Evolutionary conservation across 129 eudicot species (phyloP).

Genomic region (Tagetes erecta): DNA sequence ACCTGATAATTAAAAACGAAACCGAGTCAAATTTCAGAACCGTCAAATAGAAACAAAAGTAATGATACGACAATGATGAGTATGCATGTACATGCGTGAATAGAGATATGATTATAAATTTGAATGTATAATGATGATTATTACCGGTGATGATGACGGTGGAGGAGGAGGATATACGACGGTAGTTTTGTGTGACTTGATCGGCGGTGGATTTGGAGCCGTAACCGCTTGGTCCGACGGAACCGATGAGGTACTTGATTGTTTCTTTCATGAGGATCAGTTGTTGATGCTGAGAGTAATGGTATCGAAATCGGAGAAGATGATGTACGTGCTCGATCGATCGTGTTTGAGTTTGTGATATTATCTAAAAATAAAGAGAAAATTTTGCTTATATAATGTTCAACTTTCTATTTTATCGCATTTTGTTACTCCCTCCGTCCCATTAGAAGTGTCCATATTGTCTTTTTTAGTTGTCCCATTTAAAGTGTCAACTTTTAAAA

Average conservation of each 20-base stretch:
- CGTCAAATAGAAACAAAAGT: background rate
- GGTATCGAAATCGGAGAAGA: conserved; percentile 10
- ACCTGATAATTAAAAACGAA: conserved; percentile 37
- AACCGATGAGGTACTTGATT: conserved; percentile 67
- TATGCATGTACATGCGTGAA: conserved; percentile 37
- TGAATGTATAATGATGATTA: background rate
- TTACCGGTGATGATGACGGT: conserved; percentile 42
- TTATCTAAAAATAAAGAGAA: background rate
- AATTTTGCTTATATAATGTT: background rate
- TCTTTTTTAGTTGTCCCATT: too few species aligned
- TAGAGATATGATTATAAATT: background rate
- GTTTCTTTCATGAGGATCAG: conserved; percentile 45
- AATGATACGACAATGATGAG: conserved; percentile 16
- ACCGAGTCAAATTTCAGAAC: background rate
- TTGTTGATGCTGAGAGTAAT: background rate
- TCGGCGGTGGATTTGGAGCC: conserved; percentile 96
- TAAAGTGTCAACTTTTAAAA: too few species aligned
- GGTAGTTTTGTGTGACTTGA: conserved; percentile 46
- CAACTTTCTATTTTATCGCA: background rate
- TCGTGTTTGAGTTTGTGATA: background rate
- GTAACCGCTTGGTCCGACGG: conserved; percentile 71
- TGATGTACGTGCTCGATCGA: too few species aligned
- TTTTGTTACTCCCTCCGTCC: too few species aligned
- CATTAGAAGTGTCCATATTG: too few species aligned
- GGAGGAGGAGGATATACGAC: background rate